These are phyloP conservation scores for Globisporangium iwayamae DNA, from an alignment of 352 stramenopile genomes.

Conservation along the genomic window DNA sequence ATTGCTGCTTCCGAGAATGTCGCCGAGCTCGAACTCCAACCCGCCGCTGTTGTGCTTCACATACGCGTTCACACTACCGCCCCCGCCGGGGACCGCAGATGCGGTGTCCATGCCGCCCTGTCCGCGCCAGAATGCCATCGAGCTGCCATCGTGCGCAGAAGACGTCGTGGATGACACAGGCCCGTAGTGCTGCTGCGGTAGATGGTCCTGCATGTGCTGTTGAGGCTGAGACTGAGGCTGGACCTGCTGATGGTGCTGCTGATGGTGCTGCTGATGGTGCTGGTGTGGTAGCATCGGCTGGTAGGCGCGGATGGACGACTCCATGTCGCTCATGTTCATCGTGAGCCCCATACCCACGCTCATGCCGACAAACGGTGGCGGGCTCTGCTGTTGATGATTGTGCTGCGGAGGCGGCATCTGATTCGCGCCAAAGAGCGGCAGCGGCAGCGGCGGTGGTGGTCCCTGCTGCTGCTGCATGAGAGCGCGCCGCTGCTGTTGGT, in stretches of 20 bases:
- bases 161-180: neutral
- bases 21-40: slow-evolving; percentile 39
- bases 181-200: neutral
- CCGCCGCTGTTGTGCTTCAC: slow-evolving; percentile 17
- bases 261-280: slow-evolving; percentile 7
- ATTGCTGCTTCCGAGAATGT: slow-evolving; percentile 25
- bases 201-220: slow-evolving; percentile 10
- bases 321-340: slow-evolving; percentile 29
- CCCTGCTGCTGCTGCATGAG: slow-evolving; percentile 10
- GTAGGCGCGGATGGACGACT: slow-evolving; percentile 25
- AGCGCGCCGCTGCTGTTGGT: slow-evolving; percentile 14
- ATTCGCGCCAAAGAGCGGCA: neutral
- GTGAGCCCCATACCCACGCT: slow-evolving; percentile 14
- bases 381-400: slow-evolving; percentile 16
- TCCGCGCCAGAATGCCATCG: slow-evolving; percentile 12
- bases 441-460: neutral
- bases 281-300: slow-evolving; percentile 17
- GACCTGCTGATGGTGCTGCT: slow-evolving; percentile 11
- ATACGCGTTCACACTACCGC: slow-evolving; percentile 5
- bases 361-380: slow-evolving; percentile 23
- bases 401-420: slow-evolving; percentile 2
- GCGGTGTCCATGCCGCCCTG: slow-evolving; percentile 5
- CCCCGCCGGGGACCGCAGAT: neutral
- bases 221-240: slow-evolving; percentile 23
- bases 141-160: neutral